Base-by-base conservation (phyloP, 306 rosid genomes). In the Begonia loranthoides region DNA sequence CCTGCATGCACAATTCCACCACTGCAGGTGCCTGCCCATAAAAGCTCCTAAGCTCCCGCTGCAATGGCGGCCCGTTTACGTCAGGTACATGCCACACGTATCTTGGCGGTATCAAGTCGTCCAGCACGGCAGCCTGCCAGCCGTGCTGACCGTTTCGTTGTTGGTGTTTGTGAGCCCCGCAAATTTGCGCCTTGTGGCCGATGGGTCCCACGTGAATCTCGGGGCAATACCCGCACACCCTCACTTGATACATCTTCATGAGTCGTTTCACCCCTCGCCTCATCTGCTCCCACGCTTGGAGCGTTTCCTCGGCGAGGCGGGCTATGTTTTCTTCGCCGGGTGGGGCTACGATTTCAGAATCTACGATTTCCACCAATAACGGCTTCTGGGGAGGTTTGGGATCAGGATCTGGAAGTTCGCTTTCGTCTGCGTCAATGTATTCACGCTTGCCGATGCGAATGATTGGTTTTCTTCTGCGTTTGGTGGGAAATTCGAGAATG, bases 131-230 rank as follows among this genome's bases (percentile, higher is more conserved):
- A 3, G 87, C 51, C 57, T 90, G 95, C 95, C 95, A 90, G 59
- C 99, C 95, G 21, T 90, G 99, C 70, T 86, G 95, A 66, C 99
- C 99, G 6, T 90, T 90, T 49, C 99, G 79, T 67, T 90, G 99
- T 51, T 86, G 99, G 80, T 86, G 99, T 66, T 86, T 90, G 52
- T 72, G 86, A 1, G 86, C 88, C 15, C 99, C 95, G 33, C 99
- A 90, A 70, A 82, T 86, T 72, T 90, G 95, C 16, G 99, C 93
- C 71, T 83, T 82, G 82, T 83, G 92, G 15, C 93, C 99, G 0
- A 40, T 62, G 7, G 87, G 73, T 51, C 99, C 94, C 0, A 90
- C 79, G 57, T 90, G 94, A 24, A 90, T 65, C 76, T 90, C 99
- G 0, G 95, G 99, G 66, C 95, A 86, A 70, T 86, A 90, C 56